Conservation (phyloP, 345 rosid genomes). For the Eucalyptus erythrocorys region DNA sequence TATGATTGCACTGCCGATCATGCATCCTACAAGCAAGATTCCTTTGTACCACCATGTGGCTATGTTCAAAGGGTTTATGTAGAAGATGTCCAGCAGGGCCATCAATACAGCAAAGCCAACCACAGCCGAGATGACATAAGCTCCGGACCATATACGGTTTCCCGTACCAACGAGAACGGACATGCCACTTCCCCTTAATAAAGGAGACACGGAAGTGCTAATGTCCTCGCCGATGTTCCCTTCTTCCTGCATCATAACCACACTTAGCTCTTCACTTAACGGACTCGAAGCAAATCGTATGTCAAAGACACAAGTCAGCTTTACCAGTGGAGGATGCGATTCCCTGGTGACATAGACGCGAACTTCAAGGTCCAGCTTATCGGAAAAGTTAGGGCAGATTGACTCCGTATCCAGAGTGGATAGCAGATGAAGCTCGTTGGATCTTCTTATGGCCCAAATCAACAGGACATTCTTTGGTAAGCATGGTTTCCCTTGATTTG, state of each 20-base stretch:
- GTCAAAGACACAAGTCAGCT: not conserved
- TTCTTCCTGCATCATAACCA: constrained; percentile 46
- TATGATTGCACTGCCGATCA: constrained; percentile 45
- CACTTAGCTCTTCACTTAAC: not conserved
- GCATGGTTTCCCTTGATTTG: constrained; percentile 55
- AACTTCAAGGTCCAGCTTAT: constrained; percentile 48
- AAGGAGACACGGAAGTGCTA: constrained; percentile 15
- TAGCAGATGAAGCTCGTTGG: constrained; percentile 70
- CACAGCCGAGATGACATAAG: constrained; percentile 41
- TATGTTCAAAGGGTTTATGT: constrained; percentile 43
- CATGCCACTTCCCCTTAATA: constrained; percentile 32
- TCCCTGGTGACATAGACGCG: constrained; percentile 63
- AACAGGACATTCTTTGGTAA: constrained; percentile 51
- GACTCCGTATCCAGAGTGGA: constrained; percentile 45
- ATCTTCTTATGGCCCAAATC: constrained; percentile 75
- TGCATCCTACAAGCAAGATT: constrained; percentile 49
- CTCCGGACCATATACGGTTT: constrained; percentile 61
- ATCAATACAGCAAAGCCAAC: constrained; percentile 40
- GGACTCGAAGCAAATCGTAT: not conserved
- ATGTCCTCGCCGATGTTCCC: constrained; percentile 18
- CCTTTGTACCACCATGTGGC: constrained; percentile 83
- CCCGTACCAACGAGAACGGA: constrained; percentile 78
- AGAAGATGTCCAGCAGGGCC: constrained; percentile 33
- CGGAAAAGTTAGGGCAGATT: constrained; percentile 38
- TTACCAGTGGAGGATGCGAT: constrained; percentile 55